Conservation (phyloP, 148 eudicot species). For the Rhododendron ferrugineum region DNA sequence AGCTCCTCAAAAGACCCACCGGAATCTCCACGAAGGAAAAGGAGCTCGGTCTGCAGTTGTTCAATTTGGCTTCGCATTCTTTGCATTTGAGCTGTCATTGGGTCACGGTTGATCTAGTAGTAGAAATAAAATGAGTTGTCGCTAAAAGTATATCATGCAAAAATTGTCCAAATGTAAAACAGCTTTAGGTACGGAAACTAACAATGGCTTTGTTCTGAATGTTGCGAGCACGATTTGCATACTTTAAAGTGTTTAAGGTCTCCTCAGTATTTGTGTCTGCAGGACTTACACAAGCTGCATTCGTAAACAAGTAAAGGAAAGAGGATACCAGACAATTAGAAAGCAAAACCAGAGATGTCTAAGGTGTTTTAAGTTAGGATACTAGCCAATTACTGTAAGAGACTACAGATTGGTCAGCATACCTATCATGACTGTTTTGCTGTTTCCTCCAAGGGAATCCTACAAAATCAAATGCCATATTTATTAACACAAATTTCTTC, state of each 20-base stretch:
- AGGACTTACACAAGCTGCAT: conserved; percentile 90
- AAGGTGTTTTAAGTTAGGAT: background rate
- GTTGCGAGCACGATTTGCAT: conserved; percentile 98
- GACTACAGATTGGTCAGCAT: conserved; percentile 14
- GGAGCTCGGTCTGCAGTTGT: conserved; percentile 82
- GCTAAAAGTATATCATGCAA: background rate
- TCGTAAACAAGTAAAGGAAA: conserved; percentile 3
- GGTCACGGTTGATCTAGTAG: conserved; percentile 87
- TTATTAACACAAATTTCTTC: conserved; percentile 5
- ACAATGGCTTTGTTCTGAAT: conserved; percentile 98
- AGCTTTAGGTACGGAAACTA: conserved; percentile 22
- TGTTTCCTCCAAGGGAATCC: conserved; percentile 97
- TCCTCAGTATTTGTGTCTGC: conserved; percentile 98
- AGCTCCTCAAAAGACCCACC: conserved; percentile 74
- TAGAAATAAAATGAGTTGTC: conserved; percentile 13
- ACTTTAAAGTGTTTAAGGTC: conserved; percentile 89
- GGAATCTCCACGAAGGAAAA: conserved; percentile 75
- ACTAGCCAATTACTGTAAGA: background rate
- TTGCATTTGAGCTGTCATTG: conserved; percentile 84
- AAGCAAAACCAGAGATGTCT: conserved; percentile 1
- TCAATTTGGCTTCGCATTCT: conserved; percentile 90
- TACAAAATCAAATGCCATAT: conserved; percentile 25
- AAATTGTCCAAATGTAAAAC: background rate
- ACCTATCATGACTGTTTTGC: conserved; percentile 99
- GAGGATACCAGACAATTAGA: background rate